These are phyloP conservation scores for Pisolithus thermaeus DNA, from an alignment of 1,284 basidiomycete species.

Conservation along the genomic window DNA sequence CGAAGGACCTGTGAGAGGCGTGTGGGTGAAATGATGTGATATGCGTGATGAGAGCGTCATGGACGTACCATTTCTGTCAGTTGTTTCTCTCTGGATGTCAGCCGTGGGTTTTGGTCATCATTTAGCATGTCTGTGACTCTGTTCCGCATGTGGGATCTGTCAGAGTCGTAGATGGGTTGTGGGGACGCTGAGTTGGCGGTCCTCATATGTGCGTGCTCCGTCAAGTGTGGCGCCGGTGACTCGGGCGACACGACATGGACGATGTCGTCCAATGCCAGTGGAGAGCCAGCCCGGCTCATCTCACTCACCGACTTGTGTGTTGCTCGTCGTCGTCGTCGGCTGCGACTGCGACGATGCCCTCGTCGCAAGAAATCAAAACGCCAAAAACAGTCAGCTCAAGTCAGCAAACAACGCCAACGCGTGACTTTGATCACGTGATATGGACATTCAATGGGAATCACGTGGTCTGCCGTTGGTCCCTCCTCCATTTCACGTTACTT, in stretches of 20 bases:
- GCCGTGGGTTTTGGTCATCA: slow-evolving; percentile 1
- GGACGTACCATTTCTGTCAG: slow-evolving; percentile 51
- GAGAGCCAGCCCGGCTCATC: slow-evolving; percentile 29
- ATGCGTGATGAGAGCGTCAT: slow-evolving; percentile 7
- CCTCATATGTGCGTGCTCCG: slow-evolving; percentile 16
- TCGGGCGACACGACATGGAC: slow-evolving; percentile 35
- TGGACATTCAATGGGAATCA: slow-evolving; percentile 16
- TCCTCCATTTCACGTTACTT: background rate
- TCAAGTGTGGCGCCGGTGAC: slow-evolving; percentile 29
- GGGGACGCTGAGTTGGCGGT: slow-evolving; percentile 16
- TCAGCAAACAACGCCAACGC: slow-evolving; percentile 30
- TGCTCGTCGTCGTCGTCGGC: slow-evolving; percentile 2
- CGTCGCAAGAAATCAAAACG: slow-evolving; percentile 28
- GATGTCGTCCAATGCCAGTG: slow-evolving; percentile 37
- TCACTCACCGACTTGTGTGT: background rate
- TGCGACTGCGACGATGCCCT: slow-evolving; percentile 4
- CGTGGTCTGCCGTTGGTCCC: slow-evolving; percentile 9
- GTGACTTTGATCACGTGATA: slow-evolving; percentile 24
- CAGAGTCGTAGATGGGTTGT: slow-evolving; percentile 17
- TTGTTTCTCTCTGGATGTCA: slow-evolving; percentile 42
- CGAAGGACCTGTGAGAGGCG: slow-evolving; percentile 41
- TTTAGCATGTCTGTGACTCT: slow-evolving; percentile 14
- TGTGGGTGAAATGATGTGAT: background rate
- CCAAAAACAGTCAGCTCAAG: slow-evolving; percentile 13
- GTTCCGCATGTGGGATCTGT: slow-evolving; percentile 21